Evolutionary conservation across 352 stramenopile genomes (phyloP).

Genomic region (Phytopythium cucurbitacearum): DNA sequence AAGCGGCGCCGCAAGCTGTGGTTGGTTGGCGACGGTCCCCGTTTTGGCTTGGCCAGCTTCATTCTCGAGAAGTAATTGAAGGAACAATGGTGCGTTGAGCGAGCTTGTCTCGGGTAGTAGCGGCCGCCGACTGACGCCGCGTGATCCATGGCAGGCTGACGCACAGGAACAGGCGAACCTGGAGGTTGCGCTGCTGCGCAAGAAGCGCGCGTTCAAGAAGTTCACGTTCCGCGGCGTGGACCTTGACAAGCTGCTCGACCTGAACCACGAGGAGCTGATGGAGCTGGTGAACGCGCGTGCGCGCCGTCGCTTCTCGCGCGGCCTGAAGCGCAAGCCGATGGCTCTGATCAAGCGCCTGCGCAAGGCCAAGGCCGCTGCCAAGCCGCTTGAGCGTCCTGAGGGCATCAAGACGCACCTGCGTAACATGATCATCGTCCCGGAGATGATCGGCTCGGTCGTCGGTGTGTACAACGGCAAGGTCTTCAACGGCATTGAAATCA

Average conservation of each 20-base stretch:
- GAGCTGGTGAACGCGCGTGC: slow-evolving; percentile 95
- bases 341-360: slow-evolving; percentile 98
- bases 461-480: slow-evolving; percentile 99
- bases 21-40: neutral
- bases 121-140: slow-evolving; percentile 27
- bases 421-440: slow-evolving; percentile 99
- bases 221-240: slow-evolving; percentile 99
- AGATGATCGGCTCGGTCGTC: slow-evolving; percentile 99
- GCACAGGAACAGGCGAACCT: slow-evolving; percentile 57
- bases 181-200: slow-evolving; percentile 94
- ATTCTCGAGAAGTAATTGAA: slow-evolving; percentile 32
- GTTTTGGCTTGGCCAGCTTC: neutral
- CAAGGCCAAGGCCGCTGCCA: slow-evolving; percentile 98
- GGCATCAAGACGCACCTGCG: slow-evolving; percentile 99
- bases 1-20: neutral
- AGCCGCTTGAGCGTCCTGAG: slow-evolving; percentile 96
- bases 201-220: slow-evolving; percentile 99
- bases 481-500: slow-evolving; percentile 99
- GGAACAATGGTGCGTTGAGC: slow-evolving; percentile 42
- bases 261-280: slow-evolving; percentile 99
- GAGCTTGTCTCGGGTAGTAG: slow-evolving; percentile 10
- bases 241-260: slow-evolving; percentile 98
- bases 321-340: slow-evolving; percentile 99
- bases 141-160: too few relatives aligned
- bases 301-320: slow-evolving; percentile 97